These are phyloP conservation scores for Aethionema arabicum DNA, from an alignment of 345 rosid genomes.

Conservation along the genomic window DNA sequence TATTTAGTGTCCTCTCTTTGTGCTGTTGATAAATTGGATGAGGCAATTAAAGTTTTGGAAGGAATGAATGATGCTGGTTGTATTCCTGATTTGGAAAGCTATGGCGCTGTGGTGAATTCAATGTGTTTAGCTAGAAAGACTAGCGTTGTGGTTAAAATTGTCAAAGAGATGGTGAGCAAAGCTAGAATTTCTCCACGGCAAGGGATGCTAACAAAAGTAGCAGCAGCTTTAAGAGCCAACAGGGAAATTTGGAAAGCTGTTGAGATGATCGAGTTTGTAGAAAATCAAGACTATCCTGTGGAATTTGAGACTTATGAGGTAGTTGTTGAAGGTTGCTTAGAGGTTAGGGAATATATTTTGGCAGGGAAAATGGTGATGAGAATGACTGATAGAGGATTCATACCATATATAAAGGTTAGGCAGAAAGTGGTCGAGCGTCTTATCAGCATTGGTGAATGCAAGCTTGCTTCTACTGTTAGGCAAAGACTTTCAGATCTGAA, in stretches of 20 bases:
- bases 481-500: conserved; percentile 57
- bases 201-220: conserved; percentile 57
- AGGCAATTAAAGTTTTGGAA: conserved; percentile 64
- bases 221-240: conserved; percentile 58
- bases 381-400: conserved; percentile 76
- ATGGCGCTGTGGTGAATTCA: conserved; percentile 47
- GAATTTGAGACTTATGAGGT: conserved; percentile 66
- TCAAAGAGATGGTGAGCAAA: conserved; percentile 74
- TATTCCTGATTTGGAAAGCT: conserved; percentile 73
- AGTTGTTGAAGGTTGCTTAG: conserved; percentile 66
- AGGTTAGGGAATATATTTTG: conserved; percentile 58
- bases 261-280: conserved; percentile 70
- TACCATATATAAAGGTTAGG: conserved; percentile 73
- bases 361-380: conserved; percentile 66
- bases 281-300: conserved; percentile 49
- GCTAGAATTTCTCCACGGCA: conserved; percentile 61
- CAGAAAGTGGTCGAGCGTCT: conserved; percentile 70
- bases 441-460: conserved; percentile 54
- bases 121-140: conserved; percentile 61
- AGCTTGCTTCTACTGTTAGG: conserved; percentile 66
- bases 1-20: conserved; percentile 65
- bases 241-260: conserved; percentile 66
- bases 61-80: conserved; percentile 60
- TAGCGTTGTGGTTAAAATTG: conserved; percentile 48
- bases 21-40: conserved; percentile 60